These are phyloP conservation scores for Cryptococcus neoformans DNA, from an alignment of 1,284 basidiomycete genomes.

Conservation along the genomic window DNA sequence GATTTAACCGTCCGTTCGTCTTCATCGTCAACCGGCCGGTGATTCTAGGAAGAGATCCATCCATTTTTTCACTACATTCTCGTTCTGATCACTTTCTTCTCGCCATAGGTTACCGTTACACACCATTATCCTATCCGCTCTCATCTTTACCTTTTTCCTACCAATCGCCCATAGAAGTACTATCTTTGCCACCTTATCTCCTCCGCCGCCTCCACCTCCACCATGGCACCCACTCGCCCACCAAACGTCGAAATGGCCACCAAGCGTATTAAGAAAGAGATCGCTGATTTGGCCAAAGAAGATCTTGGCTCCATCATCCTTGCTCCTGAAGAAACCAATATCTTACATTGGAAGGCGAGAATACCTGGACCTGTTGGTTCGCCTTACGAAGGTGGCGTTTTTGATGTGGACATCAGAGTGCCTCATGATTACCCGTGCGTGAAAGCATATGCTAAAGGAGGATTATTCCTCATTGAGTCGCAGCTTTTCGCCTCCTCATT, in stretches of 20 bases:
- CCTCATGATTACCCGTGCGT: constrained; percentile 79
- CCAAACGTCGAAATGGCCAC: constrained; percentile 62
- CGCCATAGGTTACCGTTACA: too few relatives aligned
- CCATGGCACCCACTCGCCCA: constrained; percentile 7
- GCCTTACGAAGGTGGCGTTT: constrained; percentile 82
- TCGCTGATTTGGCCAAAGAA: constrained; percentile 76
- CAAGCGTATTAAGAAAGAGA: constrained; percentile 84
- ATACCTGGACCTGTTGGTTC: constrained; percentile 82
- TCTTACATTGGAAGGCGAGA: constrained; percentile 65
- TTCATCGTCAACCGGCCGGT: too few relatives aligned
- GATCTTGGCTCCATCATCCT: constrained; percentile 73
- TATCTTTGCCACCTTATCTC: neutral
- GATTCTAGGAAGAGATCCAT: too few relatives aligned
- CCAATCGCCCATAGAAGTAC: too few relatives aligned
- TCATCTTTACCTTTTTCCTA: too few relatives aligned
- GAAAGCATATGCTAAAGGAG: too few relatives aligned
- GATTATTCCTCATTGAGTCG: neutral
- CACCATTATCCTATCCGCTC: too few relatives aligned
- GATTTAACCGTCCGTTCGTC: too few relatives aligned
- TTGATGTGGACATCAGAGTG: constrained; percentile 68
- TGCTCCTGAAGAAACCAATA: constrained; percentile 57
- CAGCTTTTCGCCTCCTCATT: constrained; percentile 79
- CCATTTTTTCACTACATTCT: neutral
- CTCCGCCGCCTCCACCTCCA: neutral
- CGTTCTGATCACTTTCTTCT: too few relatives aligned